Conservation (phyloP, 2,329 filamentous ascomycete genomes). For the Curvularia eragrostidis region DNA sequence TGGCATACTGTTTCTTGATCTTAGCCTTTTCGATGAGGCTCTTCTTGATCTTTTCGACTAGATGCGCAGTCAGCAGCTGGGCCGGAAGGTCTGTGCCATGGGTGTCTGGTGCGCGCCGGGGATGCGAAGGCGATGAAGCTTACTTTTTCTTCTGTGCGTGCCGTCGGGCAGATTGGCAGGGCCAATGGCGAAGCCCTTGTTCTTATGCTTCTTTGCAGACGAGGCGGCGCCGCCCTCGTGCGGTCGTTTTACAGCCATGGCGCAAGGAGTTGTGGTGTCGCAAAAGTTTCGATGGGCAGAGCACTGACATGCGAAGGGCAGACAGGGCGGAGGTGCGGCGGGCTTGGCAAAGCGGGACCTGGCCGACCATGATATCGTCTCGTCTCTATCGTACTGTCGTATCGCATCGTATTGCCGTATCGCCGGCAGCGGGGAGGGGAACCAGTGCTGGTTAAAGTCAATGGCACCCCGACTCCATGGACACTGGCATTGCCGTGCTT, state of each 20-base stretch:
- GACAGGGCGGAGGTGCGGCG: constrained; percentile 23
- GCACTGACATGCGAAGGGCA: constrained; percentile 7
- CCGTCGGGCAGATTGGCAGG: constrained; percentile 92
- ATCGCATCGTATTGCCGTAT: not conserved
- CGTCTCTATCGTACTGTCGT: too few relatives aligned
- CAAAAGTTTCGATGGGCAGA: constrained; percentile 6
- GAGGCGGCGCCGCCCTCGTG: constrained; percentile 53
- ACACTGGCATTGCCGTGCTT: not conserved
- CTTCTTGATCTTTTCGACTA: constrained; percentile 88
- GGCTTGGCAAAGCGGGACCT: constrained; percentile 30
- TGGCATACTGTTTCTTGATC: constrained; percentile 89
- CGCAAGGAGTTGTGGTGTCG: constrained; percentile 2
- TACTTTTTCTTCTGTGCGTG: constrained; percentile 81
- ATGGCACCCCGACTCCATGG: not conserved
- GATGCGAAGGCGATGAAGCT: not conserved
- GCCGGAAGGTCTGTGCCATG: too few relatives aligned
- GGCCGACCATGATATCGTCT: too few relatives aligned
- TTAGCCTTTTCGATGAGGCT: constrained; percentile 91
- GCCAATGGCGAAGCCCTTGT: constrained; percentile 82
- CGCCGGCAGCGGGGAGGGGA: not conserved
- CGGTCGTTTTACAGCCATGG: constrained; percentile 68
- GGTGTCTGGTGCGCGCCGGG: not conserved
- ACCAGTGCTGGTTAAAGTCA: not conserved
- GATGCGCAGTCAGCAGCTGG: constrained; percentile 10
- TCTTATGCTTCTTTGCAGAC: constrained; percentile 54